phyloP scores from a whole-genome alignment of 1,284 basidiomycete species.

The Sporisorium sorghi region DNA sequence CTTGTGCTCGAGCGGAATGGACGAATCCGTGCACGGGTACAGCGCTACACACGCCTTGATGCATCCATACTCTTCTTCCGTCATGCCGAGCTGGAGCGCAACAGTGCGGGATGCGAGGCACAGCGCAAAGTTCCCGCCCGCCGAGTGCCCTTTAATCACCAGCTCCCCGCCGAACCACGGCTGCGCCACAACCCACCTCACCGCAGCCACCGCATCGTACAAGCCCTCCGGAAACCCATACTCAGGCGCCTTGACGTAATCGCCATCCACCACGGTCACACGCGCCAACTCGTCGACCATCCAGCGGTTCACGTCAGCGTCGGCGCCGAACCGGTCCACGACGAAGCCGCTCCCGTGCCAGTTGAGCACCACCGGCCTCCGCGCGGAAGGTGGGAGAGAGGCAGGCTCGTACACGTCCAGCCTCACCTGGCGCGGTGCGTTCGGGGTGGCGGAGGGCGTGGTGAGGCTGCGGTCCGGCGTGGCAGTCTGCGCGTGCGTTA shows the following conservation, averaged over 20 bases:
- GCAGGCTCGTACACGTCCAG: constrained; percentile 29
- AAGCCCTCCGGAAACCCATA: constrained; percentile 36
- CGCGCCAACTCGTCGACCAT: constrained; percentile 24
- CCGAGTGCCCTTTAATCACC: constrained; percentile 33
- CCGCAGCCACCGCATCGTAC: constrained; percentile 28
- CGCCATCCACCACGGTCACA: constrained; percentile 34
- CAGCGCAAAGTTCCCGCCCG: constrained; percentile 36
- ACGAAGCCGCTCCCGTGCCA: constrained; percentile 46
- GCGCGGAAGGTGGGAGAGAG: background rate
- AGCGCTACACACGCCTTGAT: constrained; percentile 42
- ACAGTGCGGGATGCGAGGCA: constrained; percentile 11
- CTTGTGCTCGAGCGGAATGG: constrained; percentile 27
- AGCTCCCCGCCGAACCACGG: constrained; percentile 42
- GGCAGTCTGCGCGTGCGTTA: constrained; percentile 23
- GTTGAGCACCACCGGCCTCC: constrained; percentile 26
- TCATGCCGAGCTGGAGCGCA: constrained; percentile 30
- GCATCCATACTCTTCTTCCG: constrained; percentile 15
- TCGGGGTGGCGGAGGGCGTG: constrained; percentile 11
- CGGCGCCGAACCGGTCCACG: constrained; percentile 33
- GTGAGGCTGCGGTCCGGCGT: constrained; percentile 21
- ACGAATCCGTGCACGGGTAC: constrained; percentile 35
- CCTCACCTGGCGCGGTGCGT: constrained; percentile 19
- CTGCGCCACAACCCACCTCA: constrained; percentile 32
- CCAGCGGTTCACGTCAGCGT: constrained; percentile 32
- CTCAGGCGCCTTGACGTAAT: constrained; percentile 47